These are phyloP conservation scores for Lolium rigidum DNA, from an alignment of 176 grass and related monocot species.

Conservation along the genomic window DNA sequence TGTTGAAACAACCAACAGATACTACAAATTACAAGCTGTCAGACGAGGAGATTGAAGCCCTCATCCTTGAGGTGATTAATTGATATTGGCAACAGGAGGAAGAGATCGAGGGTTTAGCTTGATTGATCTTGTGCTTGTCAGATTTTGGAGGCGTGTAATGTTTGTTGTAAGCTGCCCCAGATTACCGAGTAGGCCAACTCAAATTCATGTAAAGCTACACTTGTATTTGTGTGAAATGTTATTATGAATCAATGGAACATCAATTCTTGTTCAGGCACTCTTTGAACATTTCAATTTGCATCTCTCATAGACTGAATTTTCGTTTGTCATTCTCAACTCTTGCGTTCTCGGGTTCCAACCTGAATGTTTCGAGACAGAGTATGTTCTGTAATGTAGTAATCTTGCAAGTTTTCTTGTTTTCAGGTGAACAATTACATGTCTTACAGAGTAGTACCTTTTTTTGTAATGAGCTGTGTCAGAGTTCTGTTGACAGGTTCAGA, in stretches of 20 bases:
- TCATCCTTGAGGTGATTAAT: not conserved
- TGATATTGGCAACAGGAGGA: no score
- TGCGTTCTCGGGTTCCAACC: not conserved
- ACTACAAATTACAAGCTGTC: not conserved
- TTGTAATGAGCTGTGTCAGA: no score
- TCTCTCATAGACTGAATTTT: not conserved
- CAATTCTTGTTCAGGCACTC: no score
- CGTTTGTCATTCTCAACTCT: not conserved
- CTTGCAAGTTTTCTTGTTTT: no score
- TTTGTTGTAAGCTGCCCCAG: not conserved
- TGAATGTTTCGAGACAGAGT: not conserved
- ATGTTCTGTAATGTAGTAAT: not conserved
- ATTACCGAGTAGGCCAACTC: no score
- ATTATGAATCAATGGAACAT: no score
- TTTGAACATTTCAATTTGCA: no score
- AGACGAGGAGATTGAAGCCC: not conserved
- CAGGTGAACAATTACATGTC: no score
- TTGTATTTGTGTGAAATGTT: no score
- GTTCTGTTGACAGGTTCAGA: no score
- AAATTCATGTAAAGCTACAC: no score
- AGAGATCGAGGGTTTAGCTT: not conserved
- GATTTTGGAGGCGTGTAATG: not conserved
- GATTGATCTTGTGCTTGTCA: not conserved
- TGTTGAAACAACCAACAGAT: not conserved
- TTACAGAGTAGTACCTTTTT: no score